Conservation (phyloP, 1,139 yeast species). For the Hyphopichia khmerensis region DNA sequence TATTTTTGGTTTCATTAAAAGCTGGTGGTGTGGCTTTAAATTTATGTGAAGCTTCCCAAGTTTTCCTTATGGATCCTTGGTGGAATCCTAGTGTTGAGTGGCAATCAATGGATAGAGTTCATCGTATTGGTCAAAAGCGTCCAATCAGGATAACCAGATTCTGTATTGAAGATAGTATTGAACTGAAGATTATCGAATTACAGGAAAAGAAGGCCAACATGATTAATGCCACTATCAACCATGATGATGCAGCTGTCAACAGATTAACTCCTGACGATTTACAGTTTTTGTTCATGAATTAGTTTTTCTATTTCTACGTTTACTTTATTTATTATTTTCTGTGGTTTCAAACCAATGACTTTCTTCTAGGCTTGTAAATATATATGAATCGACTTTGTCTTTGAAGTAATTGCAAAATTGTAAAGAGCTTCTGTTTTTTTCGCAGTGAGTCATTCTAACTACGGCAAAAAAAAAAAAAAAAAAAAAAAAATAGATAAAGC, state of each 20-base stretch:
- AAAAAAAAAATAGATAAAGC: neutral
- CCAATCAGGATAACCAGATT: conserved; percentile 93
- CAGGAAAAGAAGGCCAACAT: conserved; percentile 97
- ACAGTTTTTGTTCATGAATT: conserved; percentile 86
- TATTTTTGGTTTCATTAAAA: conserved; percentile 87
- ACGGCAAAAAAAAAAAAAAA: neutral
- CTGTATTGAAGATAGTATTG: conserved; percentile 94
- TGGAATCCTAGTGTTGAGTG: conserved; percentile 99
- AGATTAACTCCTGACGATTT: conserved; percentile 88
- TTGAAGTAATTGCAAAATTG: too few relatives aligned
- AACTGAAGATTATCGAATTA: conserved; percentile 88
- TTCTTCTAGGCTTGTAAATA: neutral
- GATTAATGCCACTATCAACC: conserved; percentile 94
- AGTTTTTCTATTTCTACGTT: conserved; percentile 5
- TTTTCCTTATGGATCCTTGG: conserved; percentile 95
- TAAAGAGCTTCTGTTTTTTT: neutral
- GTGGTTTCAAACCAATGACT: neutral
- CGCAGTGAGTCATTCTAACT: conserved; percentile 1
- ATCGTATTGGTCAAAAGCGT: conserved; percentile 92
- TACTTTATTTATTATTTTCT: neutral
- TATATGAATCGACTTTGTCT: neutral
- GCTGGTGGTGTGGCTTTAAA: conserved; percentile 99
- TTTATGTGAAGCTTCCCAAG: conserved; percentile 95
- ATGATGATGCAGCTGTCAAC: conserved; percentile 87
- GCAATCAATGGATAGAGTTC: conserved; percentile 98